Evolutionary conservation across 495 filamentous ascomycete species (phyloP).

Genomic region (Parmelia sp.): DNA sequence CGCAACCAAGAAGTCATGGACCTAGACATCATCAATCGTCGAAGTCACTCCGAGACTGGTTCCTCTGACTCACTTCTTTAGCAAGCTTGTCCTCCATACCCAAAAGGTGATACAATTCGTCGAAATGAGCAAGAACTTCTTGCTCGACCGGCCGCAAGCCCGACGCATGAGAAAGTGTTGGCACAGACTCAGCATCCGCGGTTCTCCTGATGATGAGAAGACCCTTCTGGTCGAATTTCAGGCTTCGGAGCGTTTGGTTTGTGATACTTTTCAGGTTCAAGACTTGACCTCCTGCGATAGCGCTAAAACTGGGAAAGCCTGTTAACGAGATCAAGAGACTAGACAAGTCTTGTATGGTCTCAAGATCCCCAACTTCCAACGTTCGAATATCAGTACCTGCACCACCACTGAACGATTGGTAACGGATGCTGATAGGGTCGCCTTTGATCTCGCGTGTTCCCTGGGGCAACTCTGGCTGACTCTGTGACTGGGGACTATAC

Average conservation of each 20-base stretch:
- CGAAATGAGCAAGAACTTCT: slow-evolving; percentile 78
- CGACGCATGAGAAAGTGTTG: slow-evolving; percentile 29
- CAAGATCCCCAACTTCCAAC: slow-evolving; percentile 59
- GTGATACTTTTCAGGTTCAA: slow-evolving; percentile 41
- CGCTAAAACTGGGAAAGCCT: slow-evolving; percentile 61
- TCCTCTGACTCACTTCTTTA: slow-evolving; percentile 46
- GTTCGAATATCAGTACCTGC: slow-evolving; percentile 49
- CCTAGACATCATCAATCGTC: slow-evolving; percentile 40
- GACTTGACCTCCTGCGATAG: slow-evolving; percentile 46
- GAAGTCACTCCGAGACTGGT: slow-evolving; percentile 1
- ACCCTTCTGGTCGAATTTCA: slow-evolving; percentile 48
- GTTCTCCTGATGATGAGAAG: slow-evolving; percentile 51
- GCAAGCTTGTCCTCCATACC: slow-evolving; percentile 66
- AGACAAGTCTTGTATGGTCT: slow-evolving; percentile 60
- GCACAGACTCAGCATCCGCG: slow-evolving; percentile 35
- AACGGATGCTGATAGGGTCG: slow-evolving; percentile 59
- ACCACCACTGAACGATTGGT: slow-evolving; percentile 63
- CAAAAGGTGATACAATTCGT: slow-evolving; percentile 76
- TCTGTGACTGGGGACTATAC: slow-evolving; percentile 44
- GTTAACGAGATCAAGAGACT: slow-evolving; percentile 58
- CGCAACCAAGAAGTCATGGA: slow-evolving; percentile 65
- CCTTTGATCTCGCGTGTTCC: slow-evolving; percentile 43
- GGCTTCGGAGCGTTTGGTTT: slow-evolving; percentile 35
- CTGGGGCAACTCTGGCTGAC: slow-evolving; percentile 36
- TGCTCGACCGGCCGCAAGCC: slow-evolving; percentile 53